Evolutionary conservation across 208 protist genomes (phyloP).

Genomic region (Naegleria gruberi): DNA sequence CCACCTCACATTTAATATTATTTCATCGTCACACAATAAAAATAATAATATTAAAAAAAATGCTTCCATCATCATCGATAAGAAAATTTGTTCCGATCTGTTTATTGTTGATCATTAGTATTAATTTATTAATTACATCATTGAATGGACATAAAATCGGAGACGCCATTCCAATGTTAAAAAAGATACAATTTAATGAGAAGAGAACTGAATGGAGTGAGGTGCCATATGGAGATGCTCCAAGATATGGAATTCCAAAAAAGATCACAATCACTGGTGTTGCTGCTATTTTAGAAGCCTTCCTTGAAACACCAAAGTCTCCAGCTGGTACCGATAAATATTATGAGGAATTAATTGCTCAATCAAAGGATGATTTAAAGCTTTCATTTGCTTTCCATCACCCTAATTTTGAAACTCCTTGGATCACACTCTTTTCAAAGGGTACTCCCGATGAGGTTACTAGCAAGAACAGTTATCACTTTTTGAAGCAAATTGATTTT

Average conservation of each 20-base stretch:
- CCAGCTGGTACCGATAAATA: not conserved
- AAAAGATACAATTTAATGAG: not conserved
- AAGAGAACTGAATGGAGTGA: not conserved
- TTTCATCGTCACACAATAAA: too few species aligned
- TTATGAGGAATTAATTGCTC: not conserved
- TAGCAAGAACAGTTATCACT: not conserved
- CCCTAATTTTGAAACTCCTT: not conserved
- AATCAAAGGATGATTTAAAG: not conserved
- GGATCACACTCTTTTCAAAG: constrained; percentile 6
- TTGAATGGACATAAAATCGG: not conserved
- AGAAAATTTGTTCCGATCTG: too few species aligned
- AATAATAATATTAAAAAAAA: not conserved
- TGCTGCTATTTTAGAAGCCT: not conserved
- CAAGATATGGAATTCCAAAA: not conserved
- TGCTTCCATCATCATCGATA: too few species aligned
- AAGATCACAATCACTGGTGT: not conserved
- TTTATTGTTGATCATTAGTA: too few species aligned
- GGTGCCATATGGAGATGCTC: not conserved
- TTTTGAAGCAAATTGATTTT: constrained; percentile 11
- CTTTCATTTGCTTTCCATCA: not conserved
- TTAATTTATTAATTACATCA: too few species aligned
- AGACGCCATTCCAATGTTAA: not conserved
- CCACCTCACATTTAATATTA: not conserved
- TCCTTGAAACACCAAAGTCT: not conserved
- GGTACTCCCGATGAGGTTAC: not conserved